Conservation (phyloP, 2,329 filamentous ascomycete genomes). For the Exophiala aquamarina region DNA sequence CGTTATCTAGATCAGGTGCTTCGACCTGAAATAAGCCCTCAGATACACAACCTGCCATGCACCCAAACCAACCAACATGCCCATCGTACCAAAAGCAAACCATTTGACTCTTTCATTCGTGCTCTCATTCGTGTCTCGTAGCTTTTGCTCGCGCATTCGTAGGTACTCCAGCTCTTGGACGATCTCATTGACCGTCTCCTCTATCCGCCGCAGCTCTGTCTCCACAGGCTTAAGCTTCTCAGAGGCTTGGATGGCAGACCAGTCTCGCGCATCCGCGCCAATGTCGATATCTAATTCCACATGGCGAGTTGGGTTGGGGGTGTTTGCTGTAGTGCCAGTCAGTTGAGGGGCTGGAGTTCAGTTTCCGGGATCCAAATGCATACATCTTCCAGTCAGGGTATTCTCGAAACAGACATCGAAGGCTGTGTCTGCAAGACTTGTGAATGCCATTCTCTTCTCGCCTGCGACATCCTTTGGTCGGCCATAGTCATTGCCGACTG, state of each 20-base stretch:
- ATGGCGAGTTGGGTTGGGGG: constrained; percentile 59
- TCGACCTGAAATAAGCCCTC: constrained; percentile 89
- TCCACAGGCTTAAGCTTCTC: constrained; percentile 99
- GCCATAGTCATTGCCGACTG: constrained; percentile 94
- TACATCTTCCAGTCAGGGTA: constrained; percentile 65
- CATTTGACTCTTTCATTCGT: constrained; percentile 98
- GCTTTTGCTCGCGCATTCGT: constrained; percentile 82
- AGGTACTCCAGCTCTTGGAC: constrained; percentile 97
- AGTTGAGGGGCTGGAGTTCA: constrained; percentile 2
- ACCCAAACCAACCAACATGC: constrained; percentile 83
- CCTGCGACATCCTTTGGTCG: constrained; percentile 86
- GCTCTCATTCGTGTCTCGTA: constrained; percentile 98
- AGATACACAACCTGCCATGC: constrained; percentile 98
- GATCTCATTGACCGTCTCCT: constrained; percentile 85
- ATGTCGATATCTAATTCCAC: constrained; percentile 95
- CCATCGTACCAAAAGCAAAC: constrained; percentile 94
- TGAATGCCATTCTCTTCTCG: constrained; percentile 91
- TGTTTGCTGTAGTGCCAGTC: constrained; percentile 29
- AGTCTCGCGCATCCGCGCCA: constrained; percentile 95
- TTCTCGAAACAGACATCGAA: constrained; percentile 99
- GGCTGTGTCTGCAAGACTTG: constrained; percentile 82
- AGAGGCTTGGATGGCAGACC: constrained; percentile 90
- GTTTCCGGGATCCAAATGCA: constrained; percentile 35
- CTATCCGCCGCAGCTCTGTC: constrained; percentile 87
- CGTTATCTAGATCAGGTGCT: constrained; percentile 70